phyloP scores from a whole-genome alignment of 2,329 filamentous ascomycete genomes.

The Diaporthe citriasiana region DNA sequence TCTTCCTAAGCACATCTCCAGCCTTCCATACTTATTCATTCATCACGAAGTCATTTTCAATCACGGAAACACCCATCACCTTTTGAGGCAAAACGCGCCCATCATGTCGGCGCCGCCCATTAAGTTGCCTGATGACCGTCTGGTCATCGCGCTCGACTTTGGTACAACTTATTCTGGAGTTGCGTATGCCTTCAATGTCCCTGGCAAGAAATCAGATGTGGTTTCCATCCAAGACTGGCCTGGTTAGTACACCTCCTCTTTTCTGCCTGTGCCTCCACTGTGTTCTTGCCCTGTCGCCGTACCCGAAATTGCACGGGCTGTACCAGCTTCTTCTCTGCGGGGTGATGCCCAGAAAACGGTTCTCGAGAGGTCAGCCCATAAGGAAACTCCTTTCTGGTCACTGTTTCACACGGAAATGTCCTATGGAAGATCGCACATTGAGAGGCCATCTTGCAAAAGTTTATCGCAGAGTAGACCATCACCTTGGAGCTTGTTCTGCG shows the following conservation, averaged over 20 bases:
- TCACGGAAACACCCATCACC: not conserved
- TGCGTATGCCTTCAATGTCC: slow-evolving; percentile 42
- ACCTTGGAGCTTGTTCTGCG: not conserved
- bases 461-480: too few species aligned
- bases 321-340: not conserved
- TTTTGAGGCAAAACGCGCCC: not conserved
- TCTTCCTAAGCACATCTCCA: accelerated
- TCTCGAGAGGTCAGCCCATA: too few species aligned
- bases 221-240: slow-evolving; percentile 15
- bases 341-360: too few species aligned
- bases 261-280: not conserved
- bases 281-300: not conserved
- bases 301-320: not conserved
- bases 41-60: not conserved
- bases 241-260: not conserved
- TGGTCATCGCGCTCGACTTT: slow-evolving; percentile 44
- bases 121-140: slow-evolving; percentile 7
- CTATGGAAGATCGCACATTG: not conserved
- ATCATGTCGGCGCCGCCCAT: not conserved
- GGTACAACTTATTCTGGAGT: slow-evolving; percentile 47
- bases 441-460: too few species aligned
- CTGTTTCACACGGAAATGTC: not conserved
- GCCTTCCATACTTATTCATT: not conserved
- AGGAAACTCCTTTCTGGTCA: too few species aligned
- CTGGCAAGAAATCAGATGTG: slow-evolving; percentile 4